These are phyloP conservation scores for Diplotaxis tenuifolia DNA, from an alignment of 345 rosid species.

Conservation along the genomic window DNA sequence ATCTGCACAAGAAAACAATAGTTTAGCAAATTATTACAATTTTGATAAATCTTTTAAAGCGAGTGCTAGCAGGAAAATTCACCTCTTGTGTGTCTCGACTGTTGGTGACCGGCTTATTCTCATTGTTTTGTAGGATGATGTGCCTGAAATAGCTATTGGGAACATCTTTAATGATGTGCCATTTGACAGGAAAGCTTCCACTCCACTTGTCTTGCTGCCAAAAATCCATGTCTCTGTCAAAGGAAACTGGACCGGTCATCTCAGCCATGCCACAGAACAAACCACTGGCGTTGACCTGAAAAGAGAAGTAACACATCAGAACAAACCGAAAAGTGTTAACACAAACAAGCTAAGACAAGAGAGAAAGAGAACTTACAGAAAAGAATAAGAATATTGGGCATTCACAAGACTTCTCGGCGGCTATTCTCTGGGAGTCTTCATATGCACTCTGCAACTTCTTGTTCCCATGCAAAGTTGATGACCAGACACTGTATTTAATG, in stretches of 20 bases:
- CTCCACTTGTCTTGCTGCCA: conserved; percentile 99
- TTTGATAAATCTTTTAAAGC: neutral
- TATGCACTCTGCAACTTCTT: conserved; percentile 78
- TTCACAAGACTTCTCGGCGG: conserved; percentile 48
- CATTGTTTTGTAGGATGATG: conserved; percentile 85
- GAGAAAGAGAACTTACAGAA: conserved; percentile 58
- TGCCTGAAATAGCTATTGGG: conserved; percentile 73
- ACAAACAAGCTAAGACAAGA: neutral
- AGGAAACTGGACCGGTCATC: conserved; percentile 90
- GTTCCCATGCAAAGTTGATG: conserved; percentile 94
- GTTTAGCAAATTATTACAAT: neutral
- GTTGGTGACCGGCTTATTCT: conserved; percentile 93
- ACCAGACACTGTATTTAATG: conserved; percentile 91
- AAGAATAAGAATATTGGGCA: conserved; percentile 83
- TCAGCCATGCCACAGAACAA: conserved; percentile 97
- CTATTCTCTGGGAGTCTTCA: conserved; percentile 70
- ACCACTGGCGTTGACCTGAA: conserved; percentile 94
- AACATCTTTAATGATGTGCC: conserved; percentile 91
- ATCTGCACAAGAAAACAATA: conserved; percentile 48
- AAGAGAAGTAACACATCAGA: conserved; percentile 16
- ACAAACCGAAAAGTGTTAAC: neutral
- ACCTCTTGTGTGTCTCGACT: conserved; percentile 99
- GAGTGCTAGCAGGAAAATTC: neutral
- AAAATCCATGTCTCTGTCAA: conserved; percentile 79
- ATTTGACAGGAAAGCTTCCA: conserved; percentile 90